These are phyloP conservation scores for Calonectria multiphialidica DNA, from an alignment of 2,329 filamentous ascomycete species.

Conservation along the genomic window DNA sequence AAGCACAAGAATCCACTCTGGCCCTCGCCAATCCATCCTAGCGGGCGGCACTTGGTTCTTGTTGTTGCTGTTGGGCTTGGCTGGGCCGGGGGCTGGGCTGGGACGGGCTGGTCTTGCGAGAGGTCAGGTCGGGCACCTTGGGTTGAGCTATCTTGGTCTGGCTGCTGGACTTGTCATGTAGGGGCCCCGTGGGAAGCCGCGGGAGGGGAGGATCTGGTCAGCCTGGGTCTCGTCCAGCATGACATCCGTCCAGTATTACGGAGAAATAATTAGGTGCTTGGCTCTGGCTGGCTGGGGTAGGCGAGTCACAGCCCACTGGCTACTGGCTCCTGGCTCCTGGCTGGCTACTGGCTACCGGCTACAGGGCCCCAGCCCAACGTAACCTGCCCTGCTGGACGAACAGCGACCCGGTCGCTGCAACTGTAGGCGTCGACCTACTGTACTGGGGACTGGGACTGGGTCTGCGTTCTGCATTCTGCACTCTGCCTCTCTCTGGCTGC, in stretches of 20 bases:
- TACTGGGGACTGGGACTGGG: conserved; percentile 5
- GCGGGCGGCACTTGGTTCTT: conserved; percentile 14
- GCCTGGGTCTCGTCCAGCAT: not conserved
- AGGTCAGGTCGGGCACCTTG: not conserved
- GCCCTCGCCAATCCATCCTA: conserved; percentile 20
- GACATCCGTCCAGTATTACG: not conserved
- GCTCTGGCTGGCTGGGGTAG: conserved; percentile 3
- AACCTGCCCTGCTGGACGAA: conserved; percentile 9
- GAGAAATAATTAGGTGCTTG: conserved; percentile 1
- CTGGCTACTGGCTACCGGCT: not conserved
- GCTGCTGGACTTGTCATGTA: not conserved
- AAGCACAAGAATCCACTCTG: conserved; percentile 19
- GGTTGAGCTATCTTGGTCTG: not conserved
- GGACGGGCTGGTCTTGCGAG: conserved; percentile 1
- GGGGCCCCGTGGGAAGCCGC: not conserved
- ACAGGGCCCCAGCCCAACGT: not conserved
- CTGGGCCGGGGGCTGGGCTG: conserved; percentile 20
- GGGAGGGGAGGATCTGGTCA: not conserved
- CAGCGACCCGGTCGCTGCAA: conserved; percentile 5
- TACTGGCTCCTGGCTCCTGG: not conserved
- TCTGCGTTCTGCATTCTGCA: conserved; percentile 4
- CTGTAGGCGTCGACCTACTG: not conserved
- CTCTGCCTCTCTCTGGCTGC: not conserved
- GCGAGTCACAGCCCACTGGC: conserved; percentile 3
- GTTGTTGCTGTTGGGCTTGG: conserved; percentile 8